Conservation (phyloP, 2,329 filamentous ascomycete species). For the Coccinonectria pachysandricola region DNA sequence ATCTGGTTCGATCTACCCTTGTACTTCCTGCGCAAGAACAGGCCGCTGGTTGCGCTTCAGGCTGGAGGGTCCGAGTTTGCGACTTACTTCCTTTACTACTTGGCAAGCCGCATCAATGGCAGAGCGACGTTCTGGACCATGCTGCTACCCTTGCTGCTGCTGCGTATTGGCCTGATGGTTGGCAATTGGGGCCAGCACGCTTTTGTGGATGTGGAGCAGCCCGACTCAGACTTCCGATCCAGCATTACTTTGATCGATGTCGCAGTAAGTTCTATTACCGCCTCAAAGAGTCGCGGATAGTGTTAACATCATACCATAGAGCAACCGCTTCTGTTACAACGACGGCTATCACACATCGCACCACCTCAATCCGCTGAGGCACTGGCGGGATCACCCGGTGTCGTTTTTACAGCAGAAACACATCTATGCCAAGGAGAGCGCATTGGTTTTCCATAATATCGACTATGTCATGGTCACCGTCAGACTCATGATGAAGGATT, state of each 20-base stretch:
- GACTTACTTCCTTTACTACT: conserved; percentile 42
- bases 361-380: conserved; percentile 65
- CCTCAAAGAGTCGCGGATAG: no score
- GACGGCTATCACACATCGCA: conserved; percentile 77
- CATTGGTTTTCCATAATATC: conserved; percentile 71
- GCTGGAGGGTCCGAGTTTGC: conserved; percentile 51
- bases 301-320: no score
- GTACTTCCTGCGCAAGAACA: conserved; percentile 60
- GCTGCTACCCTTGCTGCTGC: conserved; percentile 52
- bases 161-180: conserved; percentile 66
- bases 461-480: conserved; percentile 71
- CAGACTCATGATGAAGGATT: conserved; percentile 59
- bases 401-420: conserved; percentile 62
- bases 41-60: conserved; percentile 41
- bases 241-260: conserved; percentile 75
- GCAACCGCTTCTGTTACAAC: conserved; percentile 74
- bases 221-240: conserved; percentile 66
- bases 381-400: conserved; percentile 72
- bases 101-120: conserved; percentile 40
- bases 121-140: conserved; percentile 54
- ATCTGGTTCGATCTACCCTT: conserved; percentile 65
- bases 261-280: conserved; percentile 42
- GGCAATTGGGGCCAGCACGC: conserved; percentile 82
- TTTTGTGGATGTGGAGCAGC: conserved; percentile 64
- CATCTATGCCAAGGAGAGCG: conserved; percentile 54